These are phyloP conservation scores for Candida insectalens DNA, from an alignment of 805 yeast genomes.

Conservation along the genomic window DNA sequence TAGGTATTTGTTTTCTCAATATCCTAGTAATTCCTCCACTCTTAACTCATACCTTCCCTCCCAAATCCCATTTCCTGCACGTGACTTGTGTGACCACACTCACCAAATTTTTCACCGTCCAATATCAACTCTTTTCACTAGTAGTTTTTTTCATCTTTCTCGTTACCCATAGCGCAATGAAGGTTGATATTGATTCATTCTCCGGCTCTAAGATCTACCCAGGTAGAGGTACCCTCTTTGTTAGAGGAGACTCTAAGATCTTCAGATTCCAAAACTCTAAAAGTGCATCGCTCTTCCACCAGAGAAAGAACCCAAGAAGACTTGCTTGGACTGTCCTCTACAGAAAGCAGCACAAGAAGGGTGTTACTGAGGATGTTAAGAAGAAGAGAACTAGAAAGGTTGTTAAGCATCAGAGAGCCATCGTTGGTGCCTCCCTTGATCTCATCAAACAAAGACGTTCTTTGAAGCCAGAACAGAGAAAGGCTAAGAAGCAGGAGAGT, in stretches of 20 bases:
- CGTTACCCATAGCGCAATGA: constrained; percentile 70
- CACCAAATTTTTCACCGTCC: no score
- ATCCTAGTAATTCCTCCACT: no score
- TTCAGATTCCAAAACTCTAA: constrained; percentile 99
- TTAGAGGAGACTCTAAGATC: constrained; percentile 99
- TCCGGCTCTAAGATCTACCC: constrained; percentile 99
- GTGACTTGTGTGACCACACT: no score
- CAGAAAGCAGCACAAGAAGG: constrained; percentile 99
- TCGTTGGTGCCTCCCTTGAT: constrained; percentile 98
- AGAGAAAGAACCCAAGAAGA: constrained; percentile 99
- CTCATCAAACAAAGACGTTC: constrained; percentile 97
- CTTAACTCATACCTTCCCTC: no score
- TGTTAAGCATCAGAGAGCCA: constrained; percentile 97
- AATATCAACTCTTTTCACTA: no score
- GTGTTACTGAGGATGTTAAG: constrained; percentile 96
- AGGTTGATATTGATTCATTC: constrained; percentile 99
- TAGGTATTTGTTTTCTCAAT: no score
- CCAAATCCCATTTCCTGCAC: no score
- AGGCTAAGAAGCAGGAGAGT: constrained; percentile 93
- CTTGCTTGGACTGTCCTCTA: constrained; percentile 98
- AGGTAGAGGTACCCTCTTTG: constrained; percentile 99
- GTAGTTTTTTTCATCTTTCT: no score
- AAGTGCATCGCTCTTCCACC: constrained; percentile 96
- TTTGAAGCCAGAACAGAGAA: constrained; percentile 93
- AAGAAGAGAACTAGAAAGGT: constrained; percentile 97